phyloP scores from a whole-genome alignment of 805 yeast species.

The Candida argentea region DNA sequence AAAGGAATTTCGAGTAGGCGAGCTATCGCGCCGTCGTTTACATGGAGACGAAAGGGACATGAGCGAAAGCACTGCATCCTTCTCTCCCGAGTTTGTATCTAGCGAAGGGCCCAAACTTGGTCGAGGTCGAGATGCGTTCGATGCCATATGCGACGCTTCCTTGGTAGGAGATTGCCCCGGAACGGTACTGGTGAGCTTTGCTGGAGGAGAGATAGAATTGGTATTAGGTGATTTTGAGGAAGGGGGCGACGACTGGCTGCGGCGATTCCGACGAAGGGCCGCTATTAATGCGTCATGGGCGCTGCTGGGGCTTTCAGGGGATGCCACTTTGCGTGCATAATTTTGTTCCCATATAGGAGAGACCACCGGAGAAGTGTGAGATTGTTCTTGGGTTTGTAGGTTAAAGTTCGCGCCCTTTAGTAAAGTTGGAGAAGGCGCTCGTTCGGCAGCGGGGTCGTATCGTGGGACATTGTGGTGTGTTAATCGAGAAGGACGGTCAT shows the following conservation, averaged over 20 bases:
- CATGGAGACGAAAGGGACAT: constrained; percentile 47
- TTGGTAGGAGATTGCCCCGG: background rate
- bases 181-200: background rate
- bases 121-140: constrained; percentile 2
- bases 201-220: background rate
- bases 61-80: constrained; percentile 46
- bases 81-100: constrained; percentile 26
- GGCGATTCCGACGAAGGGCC: constrained; percentile 24
- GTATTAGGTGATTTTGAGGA: background rate
- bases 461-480: too few species aligned
- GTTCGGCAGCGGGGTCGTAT: background rate
- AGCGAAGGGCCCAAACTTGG: constrained; percentile 1
- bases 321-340: constrained; percentile 16
- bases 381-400: too few species aligned
- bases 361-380: too few species aligned
- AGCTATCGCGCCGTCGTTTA: constrained; percentile 14
- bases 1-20: constrained; percentile 6
- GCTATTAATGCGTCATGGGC: constrained; percentile 37
- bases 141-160: constrained; percentile 15
- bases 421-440: constrained; percentile 1
- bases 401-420: background rate
- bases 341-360: too few species aligned
- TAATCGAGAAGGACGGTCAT: too few species aligned
- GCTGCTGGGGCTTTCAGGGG: constrained; percentile 31
- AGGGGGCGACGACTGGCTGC: constrained; percentile 10